These are phyloP conservation scores for Macaranga tanarius DNA, from an alignment of 441 rosid genomes.

Conservation along the genomic window DNA sequence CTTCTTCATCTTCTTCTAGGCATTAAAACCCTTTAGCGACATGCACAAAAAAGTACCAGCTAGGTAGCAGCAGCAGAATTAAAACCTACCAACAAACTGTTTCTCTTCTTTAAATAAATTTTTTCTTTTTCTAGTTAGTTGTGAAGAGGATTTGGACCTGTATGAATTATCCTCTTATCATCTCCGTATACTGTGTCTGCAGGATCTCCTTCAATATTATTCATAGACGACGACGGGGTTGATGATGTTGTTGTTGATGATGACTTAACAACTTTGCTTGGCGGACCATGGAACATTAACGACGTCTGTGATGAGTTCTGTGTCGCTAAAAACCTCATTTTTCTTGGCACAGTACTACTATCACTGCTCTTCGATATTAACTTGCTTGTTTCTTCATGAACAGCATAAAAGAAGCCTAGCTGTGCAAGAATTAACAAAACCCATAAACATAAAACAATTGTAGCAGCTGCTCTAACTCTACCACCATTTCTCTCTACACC, in stretches of 20 bases:
- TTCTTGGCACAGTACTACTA: constrained; percentile 42
- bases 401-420: constrained; percentile 40
- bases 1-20: constrained; percentile 10
- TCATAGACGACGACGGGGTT: constrained; percentile 4
- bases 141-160: constrained; percentile 97
- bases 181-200: constrained; percentile 50
- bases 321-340: constrained; percentile 36
- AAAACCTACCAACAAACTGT: constrained; percentile 1
- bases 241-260: too few species aligned
- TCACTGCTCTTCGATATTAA: constrained; percentile 1
- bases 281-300: constrained; percentile 33
- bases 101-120: background rate
- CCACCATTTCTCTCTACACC: constrained; percentile 8
- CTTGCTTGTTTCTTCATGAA: constrained; percentile 32
- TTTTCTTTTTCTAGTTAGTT: constrained; percentile 43
- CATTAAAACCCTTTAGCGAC: constrained; percentile 15
- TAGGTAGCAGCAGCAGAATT: background rate
- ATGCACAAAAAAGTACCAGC: constrained; percentile 12
- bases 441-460: constrained; percentile 39
- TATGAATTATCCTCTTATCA: constrained; percentile 76
- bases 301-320: background rate
- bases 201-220: constrained; percentile 35
- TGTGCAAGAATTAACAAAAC: constrained; percentile 46
- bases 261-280: constrained; percentile 20
- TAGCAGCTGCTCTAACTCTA: constrained; percentile 25